A percentile compares a stretch with the other conserved stretches of the same genome.
Conservation (phyloP, 306 rosid species). For the Betula pendula region DNA sequence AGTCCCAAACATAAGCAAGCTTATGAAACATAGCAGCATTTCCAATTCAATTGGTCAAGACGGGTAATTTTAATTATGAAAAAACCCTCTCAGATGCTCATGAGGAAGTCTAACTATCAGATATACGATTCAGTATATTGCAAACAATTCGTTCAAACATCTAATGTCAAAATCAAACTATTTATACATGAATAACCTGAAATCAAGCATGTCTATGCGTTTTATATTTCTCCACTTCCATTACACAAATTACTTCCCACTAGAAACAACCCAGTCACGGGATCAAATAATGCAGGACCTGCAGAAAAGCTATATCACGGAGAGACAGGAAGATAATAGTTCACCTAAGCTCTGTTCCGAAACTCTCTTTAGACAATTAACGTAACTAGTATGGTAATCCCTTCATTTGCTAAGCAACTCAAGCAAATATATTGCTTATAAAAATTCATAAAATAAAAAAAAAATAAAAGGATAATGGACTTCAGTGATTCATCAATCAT, state of each 20-base stretch:
- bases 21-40: no score
- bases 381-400: conserved; percentile 12
- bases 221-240: conserved; percentile 14
- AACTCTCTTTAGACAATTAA: conserved; percentile 10
- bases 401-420: not conserved
- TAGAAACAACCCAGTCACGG: conserved; percentile 14
- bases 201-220: conserved; percentile 9
- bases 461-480: not conserved
- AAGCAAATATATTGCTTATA: not conserved
- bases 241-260: conserved; percentile 15
- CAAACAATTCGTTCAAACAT: not conserved
- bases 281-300: conserved; percentile 18
- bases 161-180: conserved; percentile 10
- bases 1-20: no score
- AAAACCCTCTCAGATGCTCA: not conserved
- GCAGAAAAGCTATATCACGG: not conserved
- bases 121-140: no score
- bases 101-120: not conserved
- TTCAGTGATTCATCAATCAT: conserved; percentile 4
- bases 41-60: no score
- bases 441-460: not conserved
- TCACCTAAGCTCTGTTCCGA: not conserved
- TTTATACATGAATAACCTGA: conserved; percentile 30
- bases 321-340: not conserved
- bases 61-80: no score